Evolutionary conservation across 345 rosid genomes (phyloP), one percentile per base, ranked within the genome.

Genomic region (Sisymbrium altissimum): DNA sequence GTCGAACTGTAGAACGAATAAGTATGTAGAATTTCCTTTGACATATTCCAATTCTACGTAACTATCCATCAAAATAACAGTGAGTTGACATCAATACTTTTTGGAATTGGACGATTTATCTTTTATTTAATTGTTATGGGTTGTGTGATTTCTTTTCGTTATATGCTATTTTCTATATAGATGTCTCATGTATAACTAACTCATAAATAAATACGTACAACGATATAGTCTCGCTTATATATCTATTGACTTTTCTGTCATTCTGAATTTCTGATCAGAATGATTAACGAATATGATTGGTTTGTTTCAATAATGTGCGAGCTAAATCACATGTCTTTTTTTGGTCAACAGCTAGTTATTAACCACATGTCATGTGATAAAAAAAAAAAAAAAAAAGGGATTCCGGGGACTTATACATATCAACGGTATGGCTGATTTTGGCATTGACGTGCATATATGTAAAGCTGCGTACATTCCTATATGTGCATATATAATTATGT

Each of bases 271-370:
- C 15, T 54, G 30, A n/a, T 55, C 4, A 54, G 19, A 72, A 72
- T 71, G 32, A 72, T 40, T 63, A 72, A 41, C 17, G 65, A 40
- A 36, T 58, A 58, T 46, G 70, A 65, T 30, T 65, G 43, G 23
- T 19, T 49, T 60, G 73, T 60, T 50, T 52, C 73, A 75, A 60
- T 68, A 40, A 68, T 68, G 73, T 41, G 21, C 0, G 63, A 30
- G 73, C n/a, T 66, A 66, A 38, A 49, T 60, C 68, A 75, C 79
- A 68, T 50, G 68, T 27, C 66, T 40, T 50, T 52, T 70, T 39
- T 9, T 2, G 78, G 79, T 75, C 79, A 75, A 68, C 68, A 40
- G 10, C 56, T 75, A 75, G 9, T 75, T 59, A 23, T 75, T 59
- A 23, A 33, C 33, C 63, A 33, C 45, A 68, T 52, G 68, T 21